Evolutionary conservation across 345 rosid genomes (phyloP), one percentile per base, ranked within the genome.

Genomic region (Brassica cretica): DNA sequence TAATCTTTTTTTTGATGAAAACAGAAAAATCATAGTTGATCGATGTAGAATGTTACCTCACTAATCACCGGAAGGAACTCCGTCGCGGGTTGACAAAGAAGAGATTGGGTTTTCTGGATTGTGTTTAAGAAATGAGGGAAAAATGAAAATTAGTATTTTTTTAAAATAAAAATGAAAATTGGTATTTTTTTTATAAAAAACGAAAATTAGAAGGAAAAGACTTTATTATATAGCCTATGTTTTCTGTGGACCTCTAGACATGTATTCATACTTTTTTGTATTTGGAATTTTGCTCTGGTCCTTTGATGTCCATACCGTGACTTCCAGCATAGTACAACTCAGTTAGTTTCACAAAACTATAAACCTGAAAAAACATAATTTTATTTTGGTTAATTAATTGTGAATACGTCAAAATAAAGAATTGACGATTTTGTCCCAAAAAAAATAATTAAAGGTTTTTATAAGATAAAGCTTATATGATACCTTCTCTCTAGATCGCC

Each of bases 221-320:
- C 55, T n/a, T 10, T 37, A 21, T 49, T 10, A 19, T 25, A 15
- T 25, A 12, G 2, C 41, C 30, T 10, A 35, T 12, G 9, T n/a
- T 49, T 49, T 49, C 6, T 49, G 56, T 49, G 16, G 18, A 49
- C 56, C 56, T 49, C 15, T 49, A n/a, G 56, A 49, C 56, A 49
- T 77, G 16, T 46, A 79, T 86, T 77, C 78, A 81, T 86, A 7
- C 94, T 78, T 75, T 60, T 5, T 21, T 78, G 51, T 61, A 66
- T 67, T 18, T 60, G 21, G 19, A 64, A 56, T 53, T 37, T 78
- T 89, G 88, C 81, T 88, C 85, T 71, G 98, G 98, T 8, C 97
- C 97, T 81, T 84, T 90, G 64, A 94, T 94, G 88, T 94, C 98
- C 98, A 94, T 94, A n/a, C 98, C 98, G 82, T 94, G 98, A 84